phyloP scores from a whole-genome alignment of 345 rosid species.

The Dovyalis caffra region DNA sequence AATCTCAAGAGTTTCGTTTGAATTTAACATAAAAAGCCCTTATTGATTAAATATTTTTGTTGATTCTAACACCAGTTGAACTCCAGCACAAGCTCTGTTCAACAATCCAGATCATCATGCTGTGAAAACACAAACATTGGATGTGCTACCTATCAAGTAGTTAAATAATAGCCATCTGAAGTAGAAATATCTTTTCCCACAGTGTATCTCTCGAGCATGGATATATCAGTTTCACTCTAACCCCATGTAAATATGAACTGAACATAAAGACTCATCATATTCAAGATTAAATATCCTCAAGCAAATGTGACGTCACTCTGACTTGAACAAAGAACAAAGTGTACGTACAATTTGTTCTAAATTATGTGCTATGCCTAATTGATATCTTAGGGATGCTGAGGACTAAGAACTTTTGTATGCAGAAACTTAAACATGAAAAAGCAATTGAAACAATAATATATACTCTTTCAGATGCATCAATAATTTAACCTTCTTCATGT shows the following conservation, averaged over 20 bases:
- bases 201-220: neutral
- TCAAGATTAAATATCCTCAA: neutral
- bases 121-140: neutral
- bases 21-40: neutral
- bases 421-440: too few relatives aligned
- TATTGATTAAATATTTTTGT: neutral
- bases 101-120: neutral
- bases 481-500: too few relatives aligned
- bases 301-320: too few relatives aligned
- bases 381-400: too few relatives aligned
- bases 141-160: neutral
- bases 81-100: too few relatives aligned
- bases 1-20: neutral
- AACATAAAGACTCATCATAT: neutral
- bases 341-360: too few relatives aligned
- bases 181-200: neutral
- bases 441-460: too few relatives aligned
- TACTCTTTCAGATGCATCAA: too few relatives aligned
- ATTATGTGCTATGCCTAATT: too few relatives aligned
- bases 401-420: too few relatives aligned
- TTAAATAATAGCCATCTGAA: neutral
- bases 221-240: neutral
- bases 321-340: too few relatives aligned
- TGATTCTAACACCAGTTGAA: neutral
- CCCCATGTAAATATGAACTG: neutral